Evolutionary conservation across 2,329 filamentous ascomycete genomes (phyloP), one percentile per base, ranked within the genome.

Genomic region (Dothidotthia symphoricarpi): DNA sequence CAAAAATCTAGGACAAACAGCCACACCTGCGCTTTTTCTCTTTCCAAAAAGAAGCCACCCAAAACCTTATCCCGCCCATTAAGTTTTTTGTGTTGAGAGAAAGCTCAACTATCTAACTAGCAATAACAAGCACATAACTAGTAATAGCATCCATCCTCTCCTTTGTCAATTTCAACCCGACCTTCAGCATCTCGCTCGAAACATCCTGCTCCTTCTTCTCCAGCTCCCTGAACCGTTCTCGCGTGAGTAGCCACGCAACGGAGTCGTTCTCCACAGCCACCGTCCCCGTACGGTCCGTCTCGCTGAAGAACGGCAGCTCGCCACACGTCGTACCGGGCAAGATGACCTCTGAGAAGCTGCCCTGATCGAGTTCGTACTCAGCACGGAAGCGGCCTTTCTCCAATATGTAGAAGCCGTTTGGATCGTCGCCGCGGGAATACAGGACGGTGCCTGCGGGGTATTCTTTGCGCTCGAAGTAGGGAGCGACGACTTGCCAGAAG

Each of bases 321-420:
- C 93, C 93, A 55, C 91, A 97, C 0, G 93, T 96, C 1, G 93
- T 93, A 12, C 93, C 93, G 0, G 90, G 87, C 1, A 96, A 85
- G 37, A 97, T 96, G 57, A 88, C 87, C 67, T 98, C 93, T 45
- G 86, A 88, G 53, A 94, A 86, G 53, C 78, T 80, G 1, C 93
- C 93, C 62, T 97, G 93, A 1, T 93, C 89, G 22, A 95, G 76
- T 46, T 91, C 80, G 63, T 98, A 97, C 56, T 96, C 90, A 3
- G 86, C 88, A 12, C 90, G 81, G 22, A 98, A 74, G 53, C 97
- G 89, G 24, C 93, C 93, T 5, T 82, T 79, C 66, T 98, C 90
- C 1, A 98, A 71, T 4, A 98, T 77, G 62, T 95, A 97, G 69
- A 98, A 97, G 3, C 85, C 88, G 19, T 83, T 78, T 0, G 93